These are phyloP conservation scores for Aspergillus felis DNA, from an alignment of 2,329 filamentous ascomycete species.

Conservation along the genomic window DNA sequence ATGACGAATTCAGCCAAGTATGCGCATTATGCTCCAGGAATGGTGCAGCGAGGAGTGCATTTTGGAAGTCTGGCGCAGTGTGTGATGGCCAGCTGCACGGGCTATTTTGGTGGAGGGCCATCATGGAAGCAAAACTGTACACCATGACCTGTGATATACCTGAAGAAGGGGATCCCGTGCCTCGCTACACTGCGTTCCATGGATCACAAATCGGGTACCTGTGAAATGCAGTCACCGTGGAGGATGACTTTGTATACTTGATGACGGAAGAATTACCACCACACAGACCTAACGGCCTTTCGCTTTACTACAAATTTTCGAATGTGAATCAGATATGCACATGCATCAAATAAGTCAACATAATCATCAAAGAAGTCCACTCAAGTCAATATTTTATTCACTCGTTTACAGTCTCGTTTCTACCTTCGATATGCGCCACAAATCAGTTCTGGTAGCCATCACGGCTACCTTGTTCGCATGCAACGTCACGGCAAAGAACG, in stretches of 20 bases:
- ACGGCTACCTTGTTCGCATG: not conserved
- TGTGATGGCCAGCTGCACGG: conserved; percentile 22
- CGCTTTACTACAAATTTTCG: too few species aligned
- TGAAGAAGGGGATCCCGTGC: too few species aligned
- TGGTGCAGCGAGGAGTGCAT: conserved; percentile 19
- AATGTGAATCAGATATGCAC: too few species aligned
- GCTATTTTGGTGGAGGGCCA: not conserved
- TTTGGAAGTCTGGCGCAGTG: conserved; percentile 25
- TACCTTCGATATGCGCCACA: not conserved
- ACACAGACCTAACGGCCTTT: too few species aligned
- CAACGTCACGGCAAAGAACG: not conserved
- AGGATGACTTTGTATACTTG: not conserved
- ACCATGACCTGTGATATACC: not conserved
- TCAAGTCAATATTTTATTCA: not conserved
- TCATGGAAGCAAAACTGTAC: not conserved
- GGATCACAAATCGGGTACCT: not conserved
- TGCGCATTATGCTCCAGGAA: conserved; percentile 39
- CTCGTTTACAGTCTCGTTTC: not conserved
- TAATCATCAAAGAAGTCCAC: too few species aligned
- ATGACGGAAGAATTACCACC: not conserved
- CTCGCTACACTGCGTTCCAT: too few species aligned
- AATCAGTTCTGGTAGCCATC: not conserved
- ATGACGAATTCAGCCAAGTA: conserved; percentile 49
- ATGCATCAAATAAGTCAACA: too few species aligned
- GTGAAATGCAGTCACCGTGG: not conserved